Evolutionary conservation across 2,329 filamentous ascomycete species (phyloP), one percentile per base, ranked within the genome.

Genomic region (Penicillium sp.): DNA sequence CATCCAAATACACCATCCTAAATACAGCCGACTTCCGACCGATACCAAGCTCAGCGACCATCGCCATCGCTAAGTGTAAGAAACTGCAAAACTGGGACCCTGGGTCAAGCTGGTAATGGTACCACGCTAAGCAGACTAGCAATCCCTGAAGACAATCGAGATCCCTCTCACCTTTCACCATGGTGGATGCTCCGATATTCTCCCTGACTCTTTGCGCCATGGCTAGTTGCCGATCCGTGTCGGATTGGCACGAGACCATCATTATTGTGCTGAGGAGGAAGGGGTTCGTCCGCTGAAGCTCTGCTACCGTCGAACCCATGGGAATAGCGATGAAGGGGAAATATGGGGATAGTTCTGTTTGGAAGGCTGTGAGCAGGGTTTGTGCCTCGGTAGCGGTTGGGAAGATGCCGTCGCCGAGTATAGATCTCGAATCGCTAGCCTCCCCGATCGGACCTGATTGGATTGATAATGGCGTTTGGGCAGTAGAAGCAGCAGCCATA

Each of bases 31-130:
- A 19, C 17, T 35, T 48, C 2, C 30, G 23, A 3, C 57, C 44
- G 41, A 62, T 23, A 15, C 81, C 41, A 86, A 68, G 58, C 85
- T 84, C 0, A 78, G 78, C 7, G 81, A 73, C 1, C 86, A 76
- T 5, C 17, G 80, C 83, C 13, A 78, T 71, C 1, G 84, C 81
- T 21, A 87, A 66, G 8, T 81, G 77, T 3, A 86, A 69, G 3
- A 86, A 72, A 56, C 83, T 85, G 66, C 81, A 81, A 13, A 86
- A 69, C 62, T 86, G 85, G 0, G 79, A 26, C 19, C 45, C 65
- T n/a, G 48, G 49, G 19, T 61, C 66, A 45, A 54, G 21, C 9
- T 64, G 19, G 31, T 57, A 23, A 8, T 65, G 61, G 54, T 72
- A 84, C 83, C 83, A 84, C 23, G 80, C 76, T 58, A 83, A 71